Evolutionary conservation across 441 rosid genomes (phyloP).

Genomic region (Dalechampia spathulata): DNA sequence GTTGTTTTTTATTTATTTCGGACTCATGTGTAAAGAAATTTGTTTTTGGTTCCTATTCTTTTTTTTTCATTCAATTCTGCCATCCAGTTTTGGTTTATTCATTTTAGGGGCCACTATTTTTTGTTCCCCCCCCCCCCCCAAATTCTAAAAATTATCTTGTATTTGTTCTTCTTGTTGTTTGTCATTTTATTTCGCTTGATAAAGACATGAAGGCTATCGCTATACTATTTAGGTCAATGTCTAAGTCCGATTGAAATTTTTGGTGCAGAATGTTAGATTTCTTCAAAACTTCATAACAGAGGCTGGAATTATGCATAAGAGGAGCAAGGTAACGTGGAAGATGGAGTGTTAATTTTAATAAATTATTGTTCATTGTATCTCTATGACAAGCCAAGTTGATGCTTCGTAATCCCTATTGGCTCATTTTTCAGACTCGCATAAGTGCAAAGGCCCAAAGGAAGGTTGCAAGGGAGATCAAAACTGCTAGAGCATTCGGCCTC

Average conservation of each 20-base stretch:
- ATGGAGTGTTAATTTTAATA: neutral
- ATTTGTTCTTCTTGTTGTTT: no score
- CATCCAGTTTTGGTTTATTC: no score
- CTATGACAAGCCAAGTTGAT: neutral
- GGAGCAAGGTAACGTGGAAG: constrained; percentile 48
- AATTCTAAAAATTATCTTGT: no score
- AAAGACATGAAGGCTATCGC: no score
- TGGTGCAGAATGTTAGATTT: constrained; percentile 69
- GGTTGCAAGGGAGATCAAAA: constrained; percentile 90
- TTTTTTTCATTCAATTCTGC: no score
- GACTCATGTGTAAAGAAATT: no score
- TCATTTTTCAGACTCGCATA: constrained; percentile 50
- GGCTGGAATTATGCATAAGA: constrained; percentile 72
- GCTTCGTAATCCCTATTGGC: neutral
- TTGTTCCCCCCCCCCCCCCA: no score
- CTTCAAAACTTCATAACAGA: constrained; percentile 71
- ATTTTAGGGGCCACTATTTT: no score
- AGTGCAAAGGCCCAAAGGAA: constrained; percentile 91
- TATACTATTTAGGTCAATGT: neutral
- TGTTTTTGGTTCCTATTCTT: no score
- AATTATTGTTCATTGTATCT: neutral
- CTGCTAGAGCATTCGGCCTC: constrained; percentile 79
- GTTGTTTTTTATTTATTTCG: neutral
- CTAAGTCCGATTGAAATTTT: constrained; percentile 5
- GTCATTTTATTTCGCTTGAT: no score